phyloP scores from a whole-genome alignment of 352 stramenopile genomes.

The Phytopythium aichiense region DNA sequence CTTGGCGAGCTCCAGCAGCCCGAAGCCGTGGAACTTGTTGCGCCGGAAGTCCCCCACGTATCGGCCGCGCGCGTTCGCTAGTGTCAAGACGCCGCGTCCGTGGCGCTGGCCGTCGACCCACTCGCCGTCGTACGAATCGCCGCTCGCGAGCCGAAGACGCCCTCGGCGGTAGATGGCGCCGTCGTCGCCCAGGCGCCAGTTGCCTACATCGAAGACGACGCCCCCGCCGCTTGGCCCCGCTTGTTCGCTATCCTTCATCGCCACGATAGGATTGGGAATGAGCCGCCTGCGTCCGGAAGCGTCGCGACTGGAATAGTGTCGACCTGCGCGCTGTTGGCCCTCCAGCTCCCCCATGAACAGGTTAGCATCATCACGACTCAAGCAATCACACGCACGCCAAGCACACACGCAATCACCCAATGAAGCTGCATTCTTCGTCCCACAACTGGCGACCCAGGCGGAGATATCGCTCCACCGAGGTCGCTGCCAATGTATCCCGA shows the following conservation, averaged over 20 bases:
- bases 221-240: background rate
- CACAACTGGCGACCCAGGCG: background rate
- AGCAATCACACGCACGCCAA: background rate
- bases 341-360: background rate
- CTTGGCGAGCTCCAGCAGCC: slow-evolving; percentile 42
- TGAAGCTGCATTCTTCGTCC: slow-evolving; percentile 7
- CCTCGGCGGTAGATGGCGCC: slow-evolving; percentile 69
- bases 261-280: background rate
- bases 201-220: slow-evolving; percentile 62
- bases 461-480: background rate
- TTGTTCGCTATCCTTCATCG: background rate
- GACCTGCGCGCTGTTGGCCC: background rate
- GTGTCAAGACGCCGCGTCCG: slow-evolving; percentile 49
- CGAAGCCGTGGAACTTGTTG: slow-evolving; percentile 64
- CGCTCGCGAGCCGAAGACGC: slow-evolving; percentile 64
- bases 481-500: background rate
- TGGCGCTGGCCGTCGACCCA: slow-evolving; percentile 82
- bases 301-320: background rate
- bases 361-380: background rate
- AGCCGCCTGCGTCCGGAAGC: background rate
- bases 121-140: slow-evolving; percentile 82
- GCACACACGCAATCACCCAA: background rate
- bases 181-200: slow-evolving; percentile 67
- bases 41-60: slow-evolving; percentile 54
- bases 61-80: slow-evolving; percentile 26